Evolutionary conservation across 768 basidiomycete species (phyloP).

Genomic region (Strobilomyces dryophilus): DNA sequence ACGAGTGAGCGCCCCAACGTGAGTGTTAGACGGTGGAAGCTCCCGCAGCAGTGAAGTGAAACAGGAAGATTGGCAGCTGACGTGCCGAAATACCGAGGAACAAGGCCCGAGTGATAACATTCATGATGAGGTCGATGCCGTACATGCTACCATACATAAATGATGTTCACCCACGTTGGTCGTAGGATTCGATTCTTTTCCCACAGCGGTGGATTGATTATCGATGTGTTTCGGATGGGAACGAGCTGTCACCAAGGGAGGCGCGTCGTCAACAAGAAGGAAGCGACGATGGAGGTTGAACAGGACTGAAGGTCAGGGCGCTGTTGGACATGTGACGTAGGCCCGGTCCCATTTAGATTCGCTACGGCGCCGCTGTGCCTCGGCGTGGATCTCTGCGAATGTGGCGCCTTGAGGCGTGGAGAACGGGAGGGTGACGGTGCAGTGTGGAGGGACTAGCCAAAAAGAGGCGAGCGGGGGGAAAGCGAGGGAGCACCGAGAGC

Average conservation of each 20-base stretch:
- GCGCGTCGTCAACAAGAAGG: not conserved
- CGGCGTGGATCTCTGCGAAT: too few species aligned
- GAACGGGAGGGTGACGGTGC: too few species aligned
- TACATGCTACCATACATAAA: not conserved
- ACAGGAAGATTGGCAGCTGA: not conserved
- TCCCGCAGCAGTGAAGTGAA: not conserved
- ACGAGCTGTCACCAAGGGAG: not conserved
- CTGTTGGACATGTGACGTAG: too few species aligned
- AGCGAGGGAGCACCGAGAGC: not conserved
- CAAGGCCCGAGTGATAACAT: slow-evolving; percentile 1
- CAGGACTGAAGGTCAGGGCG: not conserved
- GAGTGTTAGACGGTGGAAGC: too few species aligned
- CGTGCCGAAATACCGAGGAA: slow-evolving; percentile 1
- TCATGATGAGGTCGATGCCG: slow-evolving; percentile 3
- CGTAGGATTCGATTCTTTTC: slow-evolving; percentile 8
- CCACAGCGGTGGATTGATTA: not conserved
- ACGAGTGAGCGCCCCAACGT: not conserved
- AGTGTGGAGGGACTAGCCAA: too few species aligned
- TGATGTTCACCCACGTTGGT: slow-evolving; percentile 11
- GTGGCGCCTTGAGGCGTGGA: too few species aligned
- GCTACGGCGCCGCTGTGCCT: too few species aligned
- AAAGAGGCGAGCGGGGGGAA: not conserved
- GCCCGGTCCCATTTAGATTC: too few species aligned
- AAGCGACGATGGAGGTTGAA: not conserved
- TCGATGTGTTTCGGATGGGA: slow-evolving; percentile 6